phyloP scores from a whole-genome alignment of 2,329 filamentous ascomycete species.

The Talaromyces atroroseus region DNA sequence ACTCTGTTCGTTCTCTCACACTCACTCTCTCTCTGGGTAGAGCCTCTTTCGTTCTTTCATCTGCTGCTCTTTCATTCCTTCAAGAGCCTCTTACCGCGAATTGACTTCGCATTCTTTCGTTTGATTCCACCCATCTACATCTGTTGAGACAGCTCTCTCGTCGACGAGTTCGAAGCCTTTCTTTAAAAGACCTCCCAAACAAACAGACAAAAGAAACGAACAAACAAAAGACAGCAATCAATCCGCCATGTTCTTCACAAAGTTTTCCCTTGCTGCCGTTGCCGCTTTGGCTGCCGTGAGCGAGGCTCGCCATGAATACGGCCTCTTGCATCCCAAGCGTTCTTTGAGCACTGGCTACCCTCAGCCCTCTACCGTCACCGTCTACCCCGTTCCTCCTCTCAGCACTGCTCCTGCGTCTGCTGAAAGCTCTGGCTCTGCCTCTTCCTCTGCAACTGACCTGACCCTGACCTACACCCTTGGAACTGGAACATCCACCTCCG shows the following conservation, averaged over 20 bases:
- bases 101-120: constrained; percentile 16
- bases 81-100: constrained; percentile 11
- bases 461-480: constrained; percentile 38
- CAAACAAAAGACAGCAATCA: not conserved
- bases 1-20: not conserved
- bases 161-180: constrained; percentile 16
- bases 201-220: not conserved
- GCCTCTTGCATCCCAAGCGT: constrained; percentile 18
- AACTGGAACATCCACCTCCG: constrained; percentile 28
- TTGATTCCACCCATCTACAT: constrained; percentile 12
- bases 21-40: constrained; percentile 11
- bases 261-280: constrained; percentile 30
- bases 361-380: constrained; percentile 15
- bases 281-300: constrained; percentile 31
- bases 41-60: constrained; percentile 9
- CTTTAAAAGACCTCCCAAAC: not conserved
- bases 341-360: not conserved
- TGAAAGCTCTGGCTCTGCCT: constrained; percentile 4
- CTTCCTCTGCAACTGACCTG: constrained; percentile 18
- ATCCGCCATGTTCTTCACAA: constrained; percentile 34
- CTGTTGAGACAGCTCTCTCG: constrained; percentile 8
- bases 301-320: constrained; percentile 28
- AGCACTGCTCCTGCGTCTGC: constrained; percentile 18
- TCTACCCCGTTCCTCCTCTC: constrained; percentile 17
- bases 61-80: constrained; percentile 14